Evolutionary conservation across 2,329 filamentous ascomycete species (phyloP).

Genomic region (Talaromyces atroroseus): DNA sequence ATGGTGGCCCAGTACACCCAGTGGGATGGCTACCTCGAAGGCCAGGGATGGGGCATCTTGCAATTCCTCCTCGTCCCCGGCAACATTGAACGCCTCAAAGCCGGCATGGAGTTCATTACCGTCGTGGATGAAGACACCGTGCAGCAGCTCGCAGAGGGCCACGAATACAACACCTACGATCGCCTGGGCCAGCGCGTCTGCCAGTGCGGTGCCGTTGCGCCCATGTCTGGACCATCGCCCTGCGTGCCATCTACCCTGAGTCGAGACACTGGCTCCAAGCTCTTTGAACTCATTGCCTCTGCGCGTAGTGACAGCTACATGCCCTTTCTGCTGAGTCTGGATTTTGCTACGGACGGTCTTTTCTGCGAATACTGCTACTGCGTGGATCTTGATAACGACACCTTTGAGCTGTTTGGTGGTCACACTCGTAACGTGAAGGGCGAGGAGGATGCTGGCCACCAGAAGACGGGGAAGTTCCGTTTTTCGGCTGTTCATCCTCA

Average conservation of each 20-base stretch:
- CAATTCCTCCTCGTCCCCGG: slow-evolving; percentile 17
- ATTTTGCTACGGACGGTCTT: slow-evolving; percentile 18
- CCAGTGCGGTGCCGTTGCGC: not conserved
- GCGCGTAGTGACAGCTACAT: slow-evolving; percentile 14
- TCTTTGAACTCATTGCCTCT: slow-evolving; percentile 17
- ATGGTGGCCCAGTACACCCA: slow-evolving; percentile 25
- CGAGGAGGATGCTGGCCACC: not conserved
- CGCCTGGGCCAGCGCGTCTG: not conserved
- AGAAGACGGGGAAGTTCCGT: not conserved
- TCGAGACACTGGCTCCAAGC: slow-evolving; percentile 15
- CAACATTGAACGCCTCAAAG: slow-evolving; percentile 21
- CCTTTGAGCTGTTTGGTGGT: slow-evolving; percentile 15
- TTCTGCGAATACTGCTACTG: slow-evolving; percentile 26
- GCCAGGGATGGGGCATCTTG: slow-evolving; percentile 21
- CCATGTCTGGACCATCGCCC: not conserved
- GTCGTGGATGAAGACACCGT: slow-evolving; percentile 2
- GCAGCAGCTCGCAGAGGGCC: not conserved
- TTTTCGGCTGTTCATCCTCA: slow-evolving; percentile 2
- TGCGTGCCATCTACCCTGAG: slow-evolving; percentile 15
- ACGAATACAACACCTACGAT: not conserved
- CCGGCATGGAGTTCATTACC: slow-evolving; percentile 17
- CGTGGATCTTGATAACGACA: slow-evolving; percentile 20
- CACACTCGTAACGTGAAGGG: not conserved
- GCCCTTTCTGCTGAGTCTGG: slow-evolving; percentile 14
- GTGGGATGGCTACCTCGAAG: slow-evolving; percentile 23